These are phyloP conservation scores for Scleroderma citrinum DNA, from an alignment of 768 basidiomycete genomes.

Conservation along the genomic window DNA sequence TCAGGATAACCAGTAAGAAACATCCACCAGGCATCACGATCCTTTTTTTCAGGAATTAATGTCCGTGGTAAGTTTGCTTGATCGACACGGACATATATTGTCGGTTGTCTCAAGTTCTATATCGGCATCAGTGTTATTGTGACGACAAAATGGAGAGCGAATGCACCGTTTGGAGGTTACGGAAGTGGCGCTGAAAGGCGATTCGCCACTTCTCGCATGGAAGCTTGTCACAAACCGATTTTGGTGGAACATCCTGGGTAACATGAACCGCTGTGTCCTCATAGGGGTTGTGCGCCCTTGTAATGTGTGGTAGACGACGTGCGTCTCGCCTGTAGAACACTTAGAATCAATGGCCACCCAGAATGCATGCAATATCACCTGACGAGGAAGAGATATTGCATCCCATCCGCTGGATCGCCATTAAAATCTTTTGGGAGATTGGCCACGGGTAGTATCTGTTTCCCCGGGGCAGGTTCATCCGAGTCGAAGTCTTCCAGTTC, in stretches of 20 bases:
- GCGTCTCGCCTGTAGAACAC: slow-evolving; percentile 57
- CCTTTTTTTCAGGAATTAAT: slow-evolving; percentile 61
- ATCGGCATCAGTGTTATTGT: slow-evolving; percentile 5
- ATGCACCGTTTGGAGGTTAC: slow-evolving; percentile 54
- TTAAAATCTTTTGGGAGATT: slow-evolving; percentile 66
- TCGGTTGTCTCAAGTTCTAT: slow-evolving; percentile 65
- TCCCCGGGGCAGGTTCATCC: slow-evolving; percentile 57
- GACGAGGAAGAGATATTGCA: slow-evolving; percentile 79
- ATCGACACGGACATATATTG: slow-evolving; percentile 29
- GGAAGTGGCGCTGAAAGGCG: slow-evolving; percentile 52
- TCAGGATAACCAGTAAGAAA: slow-evolving; percentile 67
- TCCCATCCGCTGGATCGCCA: slow-evolving; percentile 60
- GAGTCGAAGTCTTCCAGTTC: slow-evolving; percentile 48
- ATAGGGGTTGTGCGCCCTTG: slow-evolving; percentile 66
- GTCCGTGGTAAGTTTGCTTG: slow-evolving; percentile 17
- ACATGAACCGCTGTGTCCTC: slow-evolving; percentile 32
- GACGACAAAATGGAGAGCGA: background rate
- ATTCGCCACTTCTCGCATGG: slow-evolving; percentile 67
- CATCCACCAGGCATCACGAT: slow-evolving; percentile 77
- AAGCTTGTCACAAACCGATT: slow-evolving; percentile 32
- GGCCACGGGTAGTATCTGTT: slow-evolving; percentile 77
- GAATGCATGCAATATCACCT: slow-evolving; percentile 40
- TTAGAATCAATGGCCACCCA: slow-evolving; percentile 6
- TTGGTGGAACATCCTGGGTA: slow-evolving; percentile 9
- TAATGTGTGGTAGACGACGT: slow-evolving; percentile 54